These are phyloP conservation scores for Fusarium guadeloupense DNA, from an alignment of 2,329 filamentous ascomycete genomes.

Conservation along the genomic window DNA sequence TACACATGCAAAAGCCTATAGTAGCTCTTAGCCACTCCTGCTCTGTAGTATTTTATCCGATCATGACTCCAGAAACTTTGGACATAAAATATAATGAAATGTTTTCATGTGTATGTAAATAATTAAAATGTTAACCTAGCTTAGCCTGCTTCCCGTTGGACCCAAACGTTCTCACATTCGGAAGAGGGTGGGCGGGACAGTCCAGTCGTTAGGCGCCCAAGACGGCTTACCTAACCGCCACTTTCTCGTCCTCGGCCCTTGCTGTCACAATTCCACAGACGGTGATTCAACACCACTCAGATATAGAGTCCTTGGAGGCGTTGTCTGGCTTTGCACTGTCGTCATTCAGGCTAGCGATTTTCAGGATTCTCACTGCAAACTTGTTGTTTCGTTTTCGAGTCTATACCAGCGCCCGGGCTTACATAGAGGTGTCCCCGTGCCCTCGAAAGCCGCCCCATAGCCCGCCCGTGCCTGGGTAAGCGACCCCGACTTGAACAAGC, in stretches of 20 bases:
- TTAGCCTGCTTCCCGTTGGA: not conserved
- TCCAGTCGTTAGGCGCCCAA: not conserved
- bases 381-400: constrained; percentile 11
- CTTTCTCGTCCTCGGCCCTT: constrained; percentile 32
- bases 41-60: too few relatives aligned
- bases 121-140: too few relatives aligned
- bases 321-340: constrained; percentile 14
- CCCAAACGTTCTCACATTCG: not conserved
- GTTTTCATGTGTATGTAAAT: too few relatives aligned
- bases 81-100: too few relatives aligned
- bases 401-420: constrained; percentile 4
- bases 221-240: constrained; percentile 26
- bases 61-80: too few relatives aligned
- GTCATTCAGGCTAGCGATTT: not conserved
- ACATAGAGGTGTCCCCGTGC: constrained; percentile 29
- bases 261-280: constrained; percentile 42
- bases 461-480: constrained; percentile 42
- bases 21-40: too few relatives aligned
- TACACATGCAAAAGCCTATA: too few relatives aligned
- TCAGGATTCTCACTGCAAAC: constrained; percentile 4
- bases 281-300: constrained; percentile 43
- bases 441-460: constrained; percentile 29
- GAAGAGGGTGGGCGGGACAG: constrained; percentile 1
- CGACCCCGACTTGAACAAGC: constrained; percentile 32
- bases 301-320: constrained; percentile 19